These are phyloP conservation scores for Pestalotiopsis sp. DNA, from an alignment of 2,329 filamentous ascomycete genomes.

Conservation along the genomic window DNA sequence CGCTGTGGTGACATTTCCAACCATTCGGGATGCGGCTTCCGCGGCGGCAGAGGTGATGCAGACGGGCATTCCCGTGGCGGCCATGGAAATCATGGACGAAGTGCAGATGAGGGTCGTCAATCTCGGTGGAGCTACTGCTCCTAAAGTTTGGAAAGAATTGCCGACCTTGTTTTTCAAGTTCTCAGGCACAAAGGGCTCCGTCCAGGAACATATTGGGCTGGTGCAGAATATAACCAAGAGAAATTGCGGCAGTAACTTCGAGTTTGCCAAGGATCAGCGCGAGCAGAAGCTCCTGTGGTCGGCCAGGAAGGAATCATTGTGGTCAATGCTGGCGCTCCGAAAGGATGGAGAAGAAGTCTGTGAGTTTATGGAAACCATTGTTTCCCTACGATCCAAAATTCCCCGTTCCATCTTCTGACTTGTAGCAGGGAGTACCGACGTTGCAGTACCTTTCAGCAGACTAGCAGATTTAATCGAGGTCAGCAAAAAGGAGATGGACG, in stretches of 20 bases:
- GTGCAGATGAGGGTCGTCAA: conserved; percentile 87
- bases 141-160: conserved; percentile 71
- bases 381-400: too few relatives aligned
- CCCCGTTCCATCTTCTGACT: neutral
- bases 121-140: conserved; percentile 68
- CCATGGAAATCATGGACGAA: conserved; percentile 87
- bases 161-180: conserved; percentile 88
- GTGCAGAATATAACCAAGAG: conserved; percentile 69
- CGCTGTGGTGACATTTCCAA: conserved; percentile 78
- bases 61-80: conserved; percentile 71
- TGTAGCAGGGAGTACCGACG: conserved; percentile 72
- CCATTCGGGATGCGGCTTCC: conserved; percentile 74
- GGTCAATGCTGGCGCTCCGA: conserved; percentile 76
- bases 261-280: conserved; percentile 72
- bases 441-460: conserved; percentile 78
- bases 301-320: conserved; percentile 81
- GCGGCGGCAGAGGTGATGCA: conserved; percentile 78
- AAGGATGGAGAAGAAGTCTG: conserved; percentile 71
- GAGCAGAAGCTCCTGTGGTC: conserved; percentile 81
- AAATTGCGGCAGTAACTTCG: conserved; percentile 69
- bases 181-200: conserved; percentile 76
- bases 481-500: conserved; percentile 87
- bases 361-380: conserved; percentile 42
- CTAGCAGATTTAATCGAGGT: conserved; percentile 78
- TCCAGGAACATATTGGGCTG: conserved; percentile 73